phyloP scores from a whole-genome alignment of 306 rosid species.

The Acacia acuminata region DNA sequence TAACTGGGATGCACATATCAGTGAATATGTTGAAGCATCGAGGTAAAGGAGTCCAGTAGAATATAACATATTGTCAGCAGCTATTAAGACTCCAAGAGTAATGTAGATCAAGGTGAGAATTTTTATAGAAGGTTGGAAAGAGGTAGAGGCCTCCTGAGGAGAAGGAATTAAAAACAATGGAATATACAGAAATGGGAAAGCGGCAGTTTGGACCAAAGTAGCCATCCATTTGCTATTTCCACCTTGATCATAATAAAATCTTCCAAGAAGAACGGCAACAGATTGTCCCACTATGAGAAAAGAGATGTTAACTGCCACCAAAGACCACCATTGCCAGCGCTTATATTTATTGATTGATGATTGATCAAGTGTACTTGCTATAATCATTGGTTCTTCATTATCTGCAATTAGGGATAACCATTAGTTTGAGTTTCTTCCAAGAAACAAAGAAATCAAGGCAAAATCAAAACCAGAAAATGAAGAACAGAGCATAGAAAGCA shows the following conservation, averaged over 20 bases:
- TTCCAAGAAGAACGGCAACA: constrained; percentile 82
- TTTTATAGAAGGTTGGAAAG: constrained; percentile 43
- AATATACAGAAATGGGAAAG: constrained; percentile 67
- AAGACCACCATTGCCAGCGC: constrained; percentile 89
- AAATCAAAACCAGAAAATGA: not conserved
- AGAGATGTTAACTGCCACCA: constrained; percentile 60
- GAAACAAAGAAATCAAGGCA: not conserved
- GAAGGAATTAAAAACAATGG: constrained; percentile 61
- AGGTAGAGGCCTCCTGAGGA: constrained; percentile 41
- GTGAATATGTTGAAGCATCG: constrained; percentile 87
- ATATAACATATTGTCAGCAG: constrained; percentile 83
- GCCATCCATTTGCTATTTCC: constrained; percentile 96
- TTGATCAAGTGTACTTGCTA: constrained; percentile 32
- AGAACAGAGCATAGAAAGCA: not conserved
- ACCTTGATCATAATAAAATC: constrained; percentile 86
- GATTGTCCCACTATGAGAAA: constrained; percentile 81
- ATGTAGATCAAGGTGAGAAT: constrained; percentile 50
- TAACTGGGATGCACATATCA: constrained; percentile 80
- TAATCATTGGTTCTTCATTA: constrained; percentile 53
- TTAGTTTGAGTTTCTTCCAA: not conserved
- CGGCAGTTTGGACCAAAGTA: constrained; percentile 86
- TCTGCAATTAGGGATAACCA: constrained; percentile 42
- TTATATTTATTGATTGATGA: constrained; percentile 47
- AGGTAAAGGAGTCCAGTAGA: constrained; percentile 83
- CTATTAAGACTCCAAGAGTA: constrained; percentile 61